Evolutionary conservation across 805 yeast species (phyloP).

Genomic region (Starmerella asiatica): DNA sequence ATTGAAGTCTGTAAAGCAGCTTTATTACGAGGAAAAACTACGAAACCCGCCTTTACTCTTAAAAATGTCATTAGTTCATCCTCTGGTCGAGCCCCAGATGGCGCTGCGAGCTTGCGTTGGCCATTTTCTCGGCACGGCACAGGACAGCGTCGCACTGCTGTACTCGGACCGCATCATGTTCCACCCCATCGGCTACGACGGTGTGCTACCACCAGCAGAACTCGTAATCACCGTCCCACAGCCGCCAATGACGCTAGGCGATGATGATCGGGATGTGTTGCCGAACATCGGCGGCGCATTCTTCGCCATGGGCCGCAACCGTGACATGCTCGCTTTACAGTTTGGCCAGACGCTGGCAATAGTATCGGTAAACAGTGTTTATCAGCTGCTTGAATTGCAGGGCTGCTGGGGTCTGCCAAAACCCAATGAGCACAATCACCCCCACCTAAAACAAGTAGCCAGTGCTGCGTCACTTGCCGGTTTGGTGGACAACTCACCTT

Average conservation of each 20-base stretch:
- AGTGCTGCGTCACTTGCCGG: conserved; percentile 1
- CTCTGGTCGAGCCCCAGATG: conserved; percentile 13
- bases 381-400: conserved; percentile 11
- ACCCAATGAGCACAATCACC: conserved; percentile 3
- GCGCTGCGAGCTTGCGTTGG: conserved; percentile 15
- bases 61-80: conserved; percentile 17
- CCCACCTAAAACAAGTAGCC: background rate
- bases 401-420: conserved; percentile 17
- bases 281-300: conserved; percentile 15
- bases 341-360: conserved; percentile 4
- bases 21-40: too few relatives aligned
- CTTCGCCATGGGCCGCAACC: conserved; percentile 13
- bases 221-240: conserved; percentile 11
- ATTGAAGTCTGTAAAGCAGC: too few relatives aligned
- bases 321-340: conserved; percentile 15
- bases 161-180: conserved; percentile 16
- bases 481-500: background rate
- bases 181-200: background rate
- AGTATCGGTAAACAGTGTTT: conserved; percentile 10
- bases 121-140: conserved; percentile 11
- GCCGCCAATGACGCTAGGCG: conserved; percentile 15
- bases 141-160: conserved; percentile 11
- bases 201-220: conserved; percentile 1
- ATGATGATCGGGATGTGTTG: conserved; percentile 2
- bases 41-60: too few relatives aligned